phyloP scores from a whole-genome alignment of 2,329 filamentous ascomycete genomes.

The Calonectria montana region DNA sequence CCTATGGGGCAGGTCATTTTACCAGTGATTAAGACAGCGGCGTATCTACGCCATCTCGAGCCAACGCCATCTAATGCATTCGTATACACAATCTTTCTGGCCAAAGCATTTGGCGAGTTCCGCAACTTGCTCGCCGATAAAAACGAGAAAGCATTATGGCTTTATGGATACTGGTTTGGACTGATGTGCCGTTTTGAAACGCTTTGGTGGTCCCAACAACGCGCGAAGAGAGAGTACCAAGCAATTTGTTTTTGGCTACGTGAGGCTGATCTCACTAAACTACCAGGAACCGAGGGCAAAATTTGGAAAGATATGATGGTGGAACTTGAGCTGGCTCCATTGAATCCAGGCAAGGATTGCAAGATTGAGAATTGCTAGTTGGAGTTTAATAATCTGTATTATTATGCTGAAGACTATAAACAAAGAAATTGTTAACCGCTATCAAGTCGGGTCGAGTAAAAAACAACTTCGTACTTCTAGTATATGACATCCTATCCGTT shows the following conservation, averaged over 20 bases:
- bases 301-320: neutral
- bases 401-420: neutral
- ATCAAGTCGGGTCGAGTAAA: neutral
- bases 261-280: too few species aligned
- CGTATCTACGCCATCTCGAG: neutral
- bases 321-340: neutral
- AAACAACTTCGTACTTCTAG: neutral
- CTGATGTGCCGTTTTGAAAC: neutral
- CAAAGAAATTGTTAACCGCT: neutral
- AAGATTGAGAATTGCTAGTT: neutral
- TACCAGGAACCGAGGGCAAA: neutral
- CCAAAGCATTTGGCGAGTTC: neutral
- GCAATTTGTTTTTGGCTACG: neutral
- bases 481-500: too few species aligned
- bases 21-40: neutral
- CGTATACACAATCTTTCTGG: neutral
- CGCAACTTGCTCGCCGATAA: neutral
- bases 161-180: conserved; percentile 6
- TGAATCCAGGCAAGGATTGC: neutral
- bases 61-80: neutral
- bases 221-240: neutral
- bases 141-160: neutral
- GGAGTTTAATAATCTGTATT: too few species aligned
- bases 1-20: neutral
- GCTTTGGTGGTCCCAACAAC: neutral